Percentiles rank a stretch among this genome's conserved stretches.
Evolutionary conservation across 2,329 filamentous ascomycete species (phyloP).

Genomic region (Curvularia hawaiiensis): DNA sequence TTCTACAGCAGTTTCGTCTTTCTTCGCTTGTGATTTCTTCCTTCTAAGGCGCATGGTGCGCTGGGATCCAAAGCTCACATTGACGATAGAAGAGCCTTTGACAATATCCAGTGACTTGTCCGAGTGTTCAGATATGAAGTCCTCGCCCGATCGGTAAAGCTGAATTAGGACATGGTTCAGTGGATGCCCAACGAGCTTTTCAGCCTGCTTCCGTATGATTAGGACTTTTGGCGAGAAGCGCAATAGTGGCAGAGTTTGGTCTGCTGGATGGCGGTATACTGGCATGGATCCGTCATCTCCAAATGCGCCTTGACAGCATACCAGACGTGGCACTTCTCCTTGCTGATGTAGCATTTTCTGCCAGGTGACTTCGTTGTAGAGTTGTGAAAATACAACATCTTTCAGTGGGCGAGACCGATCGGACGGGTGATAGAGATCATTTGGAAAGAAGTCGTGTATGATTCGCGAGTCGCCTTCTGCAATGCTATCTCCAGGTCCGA

Average conservation of each 20-base stretch:
- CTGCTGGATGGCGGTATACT: slow-evolving; percentile 92
- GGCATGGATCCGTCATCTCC: slow-evolving; percentile 74
- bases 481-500: slow-evolving; percentile 61
- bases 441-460: slow-evolving; percentile 70
- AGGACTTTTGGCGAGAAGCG: slow-evolving; percentile 77
- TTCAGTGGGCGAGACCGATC: slow-evolving; percentile 51
- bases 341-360: slow-evolving; percentile 91
- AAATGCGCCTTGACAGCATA: slow-evolving; percentile 83
- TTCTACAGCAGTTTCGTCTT: slow-evolving; percentile 13
- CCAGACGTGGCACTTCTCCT: slow-evolving; percentile 87
- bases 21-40: slow-evolving; percentile 60
- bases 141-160: slow-evolving; percentile 83
- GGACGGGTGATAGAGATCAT: slow-evolving; percentile 29
- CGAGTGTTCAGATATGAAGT: slow-evolving; percentile 95
- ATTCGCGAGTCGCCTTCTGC: slow-evolving; percentile 84
- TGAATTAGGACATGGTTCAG: slow-evolving; percentile 95
- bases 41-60: slow-evolving; percentile 88
- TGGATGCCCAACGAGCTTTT: slow-evolving; percentile 74
- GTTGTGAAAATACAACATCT: slow-evolving; percentile 68
- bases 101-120: slow-evolving; percentile 96
- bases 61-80: slow-evolving; percentile 90
- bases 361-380: slow-evolving; percentile 81
- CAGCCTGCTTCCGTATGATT: slow-evolving; percentile 69
- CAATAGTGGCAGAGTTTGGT: slow-evolving; percentile 79
- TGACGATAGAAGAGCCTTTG: slow-evolving; percentile 81